Evolutionary conservation across 306 rosid genomes (phyloP).

Genomic region (Ormosia emarginata): DNA sequence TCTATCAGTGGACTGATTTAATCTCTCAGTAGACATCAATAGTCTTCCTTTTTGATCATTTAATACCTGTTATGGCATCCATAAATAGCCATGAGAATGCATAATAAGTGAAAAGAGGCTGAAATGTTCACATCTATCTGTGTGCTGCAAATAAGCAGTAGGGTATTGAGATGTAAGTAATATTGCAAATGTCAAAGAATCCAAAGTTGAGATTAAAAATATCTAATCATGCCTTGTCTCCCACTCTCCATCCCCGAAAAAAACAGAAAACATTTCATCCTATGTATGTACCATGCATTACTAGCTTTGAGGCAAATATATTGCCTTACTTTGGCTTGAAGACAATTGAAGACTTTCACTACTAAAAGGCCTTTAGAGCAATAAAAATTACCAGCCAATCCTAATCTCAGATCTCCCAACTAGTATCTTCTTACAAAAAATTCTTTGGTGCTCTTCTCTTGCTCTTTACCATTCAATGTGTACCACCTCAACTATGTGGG

Average conservation of each 20-base stretch:
- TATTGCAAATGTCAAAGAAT: conserved; percentile 4
- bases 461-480: too few species aligned
- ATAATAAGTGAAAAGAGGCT: not conserved
- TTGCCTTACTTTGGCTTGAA: not conserved
- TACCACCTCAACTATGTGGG: too few species aligned
- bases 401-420: not conserved
- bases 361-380: not conserved
- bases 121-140: not conserved
- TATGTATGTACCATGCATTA: not conserved
- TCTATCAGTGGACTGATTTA: conserved; percentile 56
- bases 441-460: too few species aligned
- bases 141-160: not conserved
- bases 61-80: conserved; percentile 41
- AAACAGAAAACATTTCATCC: not conserved
- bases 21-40: conserved; percentile 52
- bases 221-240: conserved; percentile 6
- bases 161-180: not conserved
- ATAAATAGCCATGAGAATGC: not conserved
- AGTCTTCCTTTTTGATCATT: conserved; percentile 57
- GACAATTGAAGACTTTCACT: not conserved
- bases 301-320: not conserved
- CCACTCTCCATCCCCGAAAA: not conserved
- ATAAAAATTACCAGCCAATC: not conserved
- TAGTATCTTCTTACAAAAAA: not conserved
- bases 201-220: not conserved